phyloP scores from a whole-genome alignment of 768 basidiomycete genomes.

The Pisolithus albus region DNA sequence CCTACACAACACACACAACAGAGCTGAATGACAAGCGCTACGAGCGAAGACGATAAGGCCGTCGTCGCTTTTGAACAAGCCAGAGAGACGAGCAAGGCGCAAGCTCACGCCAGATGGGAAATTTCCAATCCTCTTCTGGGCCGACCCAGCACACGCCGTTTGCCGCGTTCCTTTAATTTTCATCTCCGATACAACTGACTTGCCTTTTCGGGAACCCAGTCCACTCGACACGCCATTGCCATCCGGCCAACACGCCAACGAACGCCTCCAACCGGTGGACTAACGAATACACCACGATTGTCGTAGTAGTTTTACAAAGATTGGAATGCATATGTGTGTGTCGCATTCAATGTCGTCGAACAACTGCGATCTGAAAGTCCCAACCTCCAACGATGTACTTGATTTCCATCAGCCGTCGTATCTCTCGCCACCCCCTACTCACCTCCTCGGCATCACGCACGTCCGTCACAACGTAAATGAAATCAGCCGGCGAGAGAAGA shows the following conservation, averaged over 20 bases:
- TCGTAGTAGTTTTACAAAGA: too few relatives aligned
- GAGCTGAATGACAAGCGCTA: too few relatives aligned
- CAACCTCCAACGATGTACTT: conserved; percentile 78
- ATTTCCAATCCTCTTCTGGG: conserved; percentile 12
- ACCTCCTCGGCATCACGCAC: conserved; percentile 45
- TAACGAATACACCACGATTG: too few relatives aligned
- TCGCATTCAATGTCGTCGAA: conserved; percentile 52
- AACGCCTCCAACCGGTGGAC: too few relatives aligned
- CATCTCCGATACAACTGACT: neutral
- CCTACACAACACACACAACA: too few relatives aligned
- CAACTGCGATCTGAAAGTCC: conserved; percentile 84
- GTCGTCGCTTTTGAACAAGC: conserved; percentile 16
- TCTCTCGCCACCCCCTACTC: conserved; percentile 72
- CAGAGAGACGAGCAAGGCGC: conserved; percentile 26
- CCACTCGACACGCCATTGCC: neutral
- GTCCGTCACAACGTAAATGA: conserved; percentile 71
- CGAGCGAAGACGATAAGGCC: too few relatives aligned
- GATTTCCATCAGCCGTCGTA: conserved; percentile 72
- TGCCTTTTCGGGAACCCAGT: neutral
- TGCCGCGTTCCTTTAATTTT: conserved; percentile 13
- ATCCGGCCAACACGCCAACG: neutral
- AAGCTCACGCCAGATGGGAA: conserved; percentile 34
- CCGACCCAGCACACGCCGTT: conserved; percentile 29
- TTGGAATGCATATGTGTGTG: neutral
- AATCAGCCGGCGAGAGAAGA: conserved; percentile 84